Base-by-base conservation (phyloP, 2,329 filamentous ascomycete genomes). In the Ilyonectria robusta region DNA sequence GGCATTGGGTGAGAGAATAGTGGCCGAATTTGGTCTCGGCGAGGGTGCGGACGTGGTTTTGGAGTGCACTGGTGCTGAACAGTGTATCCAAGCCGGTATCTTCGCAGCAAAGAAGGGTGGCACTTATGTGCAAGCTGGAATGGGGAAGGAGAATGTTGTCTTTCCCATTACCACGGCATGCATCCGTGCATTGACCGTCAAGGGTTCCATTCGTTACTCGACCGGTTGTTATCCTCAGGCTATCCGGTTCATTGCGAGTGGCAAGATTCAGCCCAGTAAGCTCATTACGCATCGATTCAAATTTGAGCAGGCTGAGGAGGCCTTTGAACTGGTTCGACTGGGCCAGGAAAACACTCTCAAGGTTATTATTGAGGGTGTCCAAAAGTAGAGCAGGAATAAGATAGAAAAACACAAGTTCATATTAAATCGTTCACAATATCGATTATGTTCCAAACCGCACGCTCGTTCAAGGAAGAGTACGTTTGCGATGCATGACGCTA, bases 121-220 rank as follows among this genome's bases (percentile, higher is more conserved):
- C 0, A 86, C 80, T 0, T 86, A 80, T 74, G 83, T 88, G 1
- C 85, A 88, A 67, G 85, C 82, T 1, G 86, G 86, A 1, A 85
- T 87, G 83, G 85, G 84, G 1, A 81, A 79, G 29, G 82, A 84
- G 78, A 85, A 84, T 54, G 81, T 88, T 13, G 73, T 81, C 0
- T 87, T 88, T 60, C 86, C 86, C 0, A 87, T 88, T 62, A 84
- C 82, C 0, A 81, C 81, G 0, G 81, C 82, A 2, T 87, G 84
- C 65, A 85, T 84, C 64, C 79, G 83, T 6, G 86, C 79, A 0
- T 72, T 88, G 53, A 83, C 75, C 3, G 78, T 88, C 66, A 83
- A 84, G 59, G 87, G 86, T 2, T 85, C 82, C 0, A 86, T 88
- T 58, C 79, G 86, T 3, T 89, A 88, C 66, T 82, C 80, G 4